A percentile compares a stretch with the other conserved stretches of the same genome.
These are phyloP conservation scores for Thermothelomyces thermophilus DNA, from an alignment of 2,329 filamentous ascomycete species.

Conservation along the genomic window DNA sequence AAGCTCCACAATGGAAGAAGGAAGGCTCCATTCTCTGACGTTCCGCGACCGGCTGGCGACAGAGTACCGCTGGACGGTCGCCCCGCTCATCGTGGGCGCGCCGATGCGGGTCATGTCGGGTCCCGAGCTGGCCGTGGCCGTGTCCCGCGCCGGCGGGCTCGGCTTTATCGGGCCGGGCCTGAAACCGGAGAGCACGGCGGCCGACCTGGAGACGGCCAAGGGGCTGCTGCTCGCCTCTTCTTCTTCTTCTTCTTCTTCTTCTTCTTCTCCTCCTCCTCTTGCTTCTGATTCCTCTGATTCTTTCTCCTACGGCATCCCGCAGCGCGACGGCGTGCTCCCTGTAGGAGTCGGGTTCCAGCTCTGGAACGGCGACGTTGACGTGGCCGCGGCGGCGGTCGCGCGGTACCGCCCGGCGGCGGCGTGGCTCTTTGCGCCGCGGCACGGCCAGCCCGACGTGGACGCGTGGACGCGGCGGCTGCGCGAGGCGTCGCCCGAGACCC, in stretches of 20 bases:
- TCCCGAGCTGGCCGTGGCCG: conserved; percentile 49
- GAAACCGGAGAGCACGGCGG: conserved; percentile 29
- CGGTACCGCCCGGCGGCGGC: conserved; percentile 33
- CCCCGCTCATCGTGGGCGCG: conserved; percentile 54
- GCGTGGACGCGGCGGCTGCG: conserved; percentile 42
- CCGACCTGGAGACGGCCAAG: conserved; percentile 29
- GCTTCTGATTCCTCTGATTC: no score
- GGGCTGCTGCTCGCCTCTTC: conserved; percentile 19
- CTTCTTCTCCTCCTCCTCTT: no score
- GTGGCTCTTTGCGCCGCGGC: conserved; percentile 42
- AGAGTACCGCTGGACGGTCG: conserved; percentile 46
- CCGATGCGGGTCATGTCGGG: conserved; percentile 63
- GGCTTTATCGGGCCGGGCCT: conserved; percentile 40
- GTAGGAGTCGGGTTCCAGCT: conserved; percentile 42
- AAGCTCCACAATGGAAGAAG: not conserved
- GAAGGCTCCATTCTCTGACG: conserved; percentile 6
- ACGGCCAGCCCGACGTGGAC: conserved; percentile 33
- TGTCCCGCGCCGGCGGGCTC: conserved; percentile 66
- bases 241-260: no score
- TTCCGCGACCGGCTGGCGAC: conserved; percentile 3
- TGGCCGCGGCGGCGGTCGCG: conserved; percentile 28
- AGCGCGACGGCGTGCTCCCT: conserved; percentile 29
- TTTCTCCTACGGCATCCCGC: conserved; percentile 11
- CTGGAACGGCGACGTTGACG: conserved; percentile 37
- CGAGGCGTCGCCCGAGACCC: conserved; percentile 33